A percentile compares a stretch with the other conserved stretches of the same genome.
phyloP scores from a whole-genome alignment of 2,329 filamentous ascomycete genomes.

The Microcyclospora tardicrescens region DNA sequence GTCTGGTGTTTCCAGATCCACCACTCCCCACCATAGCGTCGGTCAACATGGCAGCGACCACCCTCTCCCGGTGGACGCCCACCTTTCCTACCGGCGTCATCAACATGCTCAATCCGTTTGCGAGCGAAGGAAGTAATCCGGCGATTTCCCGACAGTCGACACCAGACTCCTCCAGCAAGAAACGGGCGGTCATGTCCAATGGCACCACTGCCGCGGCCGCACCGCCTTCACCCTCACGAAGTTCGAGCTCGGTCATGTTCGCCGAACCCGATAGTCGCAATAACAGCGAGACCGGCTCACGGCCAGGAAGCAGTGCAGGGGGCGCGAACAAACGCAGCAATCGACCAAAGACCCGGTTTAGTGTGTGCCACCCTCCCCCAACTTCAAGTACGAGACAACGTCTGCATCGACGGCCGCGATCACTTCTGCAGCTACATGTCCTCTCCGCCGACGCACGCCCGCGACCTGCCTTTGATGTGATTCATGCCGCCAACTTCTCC shows the following conservation, averaged over 20 bases:
- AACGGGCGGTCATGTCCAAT: slow-evolving; percentile 8
- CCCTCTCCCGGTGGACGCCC: slow-evolving; percentile 17
- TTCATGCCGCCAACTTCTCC: slow-evolving; percentile 45
- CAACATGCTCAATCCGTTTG: slow-evolving; percentile 19
- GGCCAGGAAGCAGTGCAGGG: slow-evolving; percentile 20
- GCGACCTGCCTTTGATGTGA: slow-evolving; percentile 57
- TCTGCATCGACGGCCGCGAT: slow-evolving; percentile 52
- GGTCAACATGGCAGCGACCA: too few species aligned
- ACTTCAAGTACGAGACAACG: slow-evolving; percentile 44
- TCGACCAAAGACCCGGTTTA: slow-evolving; percentile 48
- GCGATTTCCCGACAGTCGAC: slow-evolving; percentile 1
- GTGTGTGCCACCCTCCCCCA: slow-evolving; percentile 55
- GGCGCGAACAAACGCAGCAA: slow-evolving; percentile 12
- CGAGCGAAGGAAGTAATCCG: slow-evolving; percentile 3
- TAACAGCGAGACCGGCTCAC: slow-evolving; percentile 17
- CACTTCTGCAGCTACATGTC: slow-evolving; percentile 60
- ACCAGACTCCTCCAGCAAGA: slow-evolving; percentile 1
- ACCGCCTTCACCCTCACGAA: slow-evolving; percentile 17
- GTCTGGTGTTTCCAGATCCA: slow-evolving; percentile 1
- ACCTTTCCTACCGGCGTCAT: slow-evolving; percentile 17
- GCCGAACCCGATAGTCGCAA: slow-evolving; percentile 21
- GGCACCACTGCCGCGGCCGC: too few species aligned
- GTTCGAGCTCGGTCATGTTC: slow-evolving; percentile 18
- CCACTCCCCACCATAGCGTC: background rate
- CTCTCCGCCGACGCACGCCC: slow-evolving; percentile 49